These are phyloP conservation scores for Stenocarpella maydis DNA, from an alignment of 2,329 filamentous ascomycete genomes.

Conservation along the genomic window DNA sequence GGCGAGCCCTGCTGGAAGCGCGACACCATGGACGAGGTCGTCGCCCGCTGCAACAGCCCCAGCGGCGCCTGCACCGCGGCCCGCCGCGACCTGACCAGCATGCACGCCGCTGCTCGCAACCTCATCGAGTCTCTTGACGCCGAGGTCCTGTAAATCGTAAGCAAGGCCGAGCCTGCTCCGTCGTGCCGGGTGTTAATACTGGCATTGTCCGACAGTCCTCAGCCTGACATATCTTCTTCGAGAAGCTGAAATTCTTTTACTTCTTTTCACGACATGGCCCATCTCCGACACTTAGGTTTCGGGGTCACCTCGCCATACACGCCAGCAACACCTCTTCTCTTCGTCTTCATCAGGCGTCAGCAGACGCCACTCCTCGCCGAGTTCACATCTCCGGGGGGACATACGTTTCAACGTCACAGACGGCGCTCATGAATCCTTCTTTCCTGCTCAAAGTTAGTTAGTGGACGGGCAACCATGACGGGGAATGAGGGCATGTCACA, in stretches of 20 bases:
- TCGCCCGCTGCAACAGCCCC: slow-evolving; percentile 44
- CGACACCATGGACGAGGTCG: slow-evolving; percentile 37
- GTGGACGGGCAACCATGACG: slow-evolving; percentile 24
- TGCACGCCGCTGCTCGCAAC: slow-evolving; percentile 44
- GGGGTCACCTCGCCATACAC: slow-evolving; percentile 13
- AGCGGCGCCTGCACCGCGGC: slow-evolving; percentile 46
- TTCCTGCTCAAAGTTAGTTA: slow-evolving; percentile 11
- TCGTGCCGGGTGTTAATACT: neutral
- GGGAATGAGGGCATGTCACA: slow-evolving; percentile 25
- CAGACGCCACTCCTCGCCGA: neutral
- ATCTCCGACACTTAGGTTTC: neutral
- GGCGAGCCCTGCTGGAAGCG: slow-evolving; percentile 53
- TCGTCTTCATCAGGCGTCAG: slow-evolving; percentile 26
- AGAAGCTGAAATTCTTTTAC: neutral
- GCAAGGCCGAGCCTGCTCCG: neutral
- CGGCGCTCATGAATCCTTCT: slow-evolving; percentile 22
- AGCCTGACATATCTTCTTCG: neutral
- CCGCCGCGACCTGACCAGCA: slow-evolving; percentile 48
- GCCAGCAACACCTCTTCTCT: slow-evolving; percentile 9
- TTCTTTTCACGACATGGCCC: slow-evolving; percentile 27
- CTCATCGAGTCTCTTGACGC: slow-evolving; percentile 40
- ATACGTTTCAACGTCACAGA: neutral
- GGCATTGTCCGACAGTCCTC: neutral
- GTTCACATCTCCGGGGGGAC: neutral
- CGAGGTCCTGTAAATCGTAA: slow-evolving; percentile 15